Evolutionary conservation across 352 stramenopile species (phyloP).

Genomic region (Nannochloropsis limnetica): DNA sequence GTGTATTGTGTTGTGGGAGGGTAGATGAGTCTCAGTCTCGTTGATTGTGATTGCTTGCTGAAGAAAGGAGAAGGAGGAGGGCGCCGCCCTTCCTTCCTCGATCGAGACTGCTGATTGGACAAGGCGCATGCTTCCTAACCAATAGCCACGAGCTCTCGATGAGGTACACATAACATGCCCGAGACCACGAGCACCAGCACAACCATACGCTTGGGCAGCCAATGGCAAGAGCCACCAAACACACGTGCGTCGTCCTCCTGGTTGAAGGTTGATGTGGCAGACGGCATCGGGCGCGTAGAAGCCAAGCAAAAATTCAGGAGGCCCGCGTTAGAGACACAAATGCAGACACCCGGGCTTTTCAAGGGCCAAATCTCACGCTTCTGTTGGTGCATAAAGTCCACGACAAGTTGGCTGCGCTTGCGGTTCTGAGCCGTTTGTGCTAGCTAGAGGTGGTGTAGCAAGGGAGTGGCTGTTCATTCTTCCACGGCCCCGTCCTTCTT

Average conservation of each 20-base stretch:
- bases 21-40: background rate
- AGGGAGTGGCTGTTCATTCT: background rate
- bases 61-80: background rate
- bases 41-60: background rate
- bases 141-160: background rate
- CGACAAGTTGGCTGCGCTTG: background rate
- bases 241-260: no score
- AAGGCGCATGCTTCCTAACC: background rate
- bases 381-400: background rate
- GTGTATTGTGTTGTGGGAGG: no score
- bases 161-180: background rate
- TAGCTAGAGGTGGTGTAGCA: background rate
- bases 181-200: background rate
- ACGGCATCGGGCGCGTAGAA: no score
- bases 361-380: background rate
- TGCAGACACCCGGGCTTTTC: background rate
- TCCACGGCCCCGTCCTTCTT: background rate
- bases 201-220: no score
- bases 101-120: background rate
- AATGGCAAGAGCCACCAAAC: no score
- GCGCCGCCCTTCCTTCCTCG: background rate
- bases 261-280: background rate
- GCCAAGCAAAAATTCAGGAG: no score
- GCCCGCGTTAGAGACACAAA: no score
- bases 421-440: no score